Evolutionary conservation across 805 yeast genomes (phyloP), one percentile per base, ranked within the genome.

Genomic region (Candida ovalis): DNA sequence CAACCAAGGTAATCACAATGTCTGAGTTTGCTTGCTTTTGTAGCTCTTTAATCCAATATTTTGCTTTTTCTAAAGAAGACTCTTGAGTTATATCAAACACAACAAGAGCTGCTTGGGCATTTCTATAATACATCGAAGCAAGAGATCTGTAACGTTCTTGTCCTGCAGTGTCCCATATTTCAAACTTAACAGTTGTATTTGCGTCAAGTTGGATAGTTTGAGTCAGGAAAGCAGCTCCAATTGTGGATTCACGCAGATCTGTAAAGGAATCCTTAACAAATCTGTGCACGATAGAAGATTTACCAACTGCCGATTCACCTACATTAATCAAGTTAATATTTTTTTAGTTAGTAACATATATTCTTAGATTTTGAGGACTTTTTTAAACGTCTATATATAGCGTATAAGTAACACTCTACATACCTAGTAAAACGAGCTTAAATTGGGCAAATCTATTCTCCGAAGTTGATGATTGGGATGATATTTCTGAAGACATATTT

Each of bases 91-190:
- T 80, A 62, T 86, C 95, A 60, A 81, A 86, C 2, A 86, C 92
- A 17, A 88, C 84, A 37, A 86, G 67, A 0, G 95, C 94, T 32
- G 88, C 86, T 64, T 86, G 85, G 24, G 91, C 86, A 59, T 84
- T 84, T 56, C 95, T 66, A 64, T 86, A 86, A 67, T 86, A 86
- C 90, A 86, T 86, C 27, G 92, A 90, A 3, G 92, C 88, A 54
- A 86, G 69, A 0, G 88, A 81, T 53, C 85, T 76, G 59, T 86
- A 86, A 47, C 95, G 69, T 59, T 86, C 94, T 63, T 86, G 94
- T 6, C 95, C 94, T 0, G 92, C 91, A 2, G 92, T 86, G 61
- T 86, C 95, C 95, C 94, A 86, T 45, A 86, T 84, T 61, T 86
- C 94, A 55, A 84, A 78, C 62, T 85, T 84, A 39, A 86, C 77